A percentile compares a stretch with the other conserved stretches of the same genome.
Conservation (phyloP, 257 asterid species). For the Agastache rugosa region DNA sequence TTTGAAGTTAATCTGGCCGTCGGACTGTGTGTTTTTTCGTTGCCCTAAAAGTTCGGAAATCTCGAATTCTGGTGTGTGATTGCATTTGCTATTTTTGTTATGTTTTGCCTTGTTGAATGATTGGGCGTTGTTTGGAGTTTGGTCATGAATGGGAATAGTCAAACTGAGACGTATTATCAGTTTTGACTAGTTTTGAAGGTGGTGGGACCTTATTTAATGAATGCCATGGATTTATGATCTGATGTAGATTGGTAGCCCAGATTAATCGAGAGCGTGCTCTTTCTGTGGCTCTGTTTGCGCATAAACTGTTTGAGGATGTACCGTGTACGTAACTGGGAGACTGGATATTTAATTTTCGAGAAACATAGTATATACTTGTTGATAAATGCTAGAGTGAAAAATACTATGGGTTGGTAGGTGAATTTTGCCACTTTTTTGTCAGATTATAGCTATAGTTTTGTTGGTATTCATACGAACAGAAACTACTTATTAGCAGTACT, state of each 20-base stretch:
- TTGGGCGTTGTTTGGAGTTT: constrained; percentile 25
- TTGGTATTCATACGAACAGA: background rate
- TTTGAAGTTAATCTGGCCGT: background rate
- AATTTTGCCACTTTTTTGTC: background rate
- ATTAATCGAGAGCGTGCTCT: background rate
- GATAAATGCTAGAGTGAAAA: background rate
- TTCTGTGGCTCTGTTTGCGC: background rate
- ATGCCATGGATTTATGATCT: constrained; percentile 1
- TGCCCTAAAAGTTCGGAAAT: background rate
- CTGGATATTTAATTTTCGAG: background rate
- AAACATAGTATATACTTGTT: background rate
- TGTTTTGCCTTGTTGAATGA: background rate
- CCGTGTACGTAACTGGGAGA: background rate
- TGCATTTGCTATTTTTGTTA: background rate
- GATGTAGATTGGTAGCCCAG: background rate
- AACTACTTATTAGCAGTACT: background rate
- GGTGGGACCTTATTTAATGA: constrained; percentile 33
- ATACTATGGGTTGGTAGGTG: background rate
- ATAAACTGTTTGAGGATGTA: background rate
- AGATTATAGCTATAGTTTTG: background rate
- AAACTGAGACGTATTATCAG: background rate
- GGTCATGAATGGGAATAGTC: constrained; percentile 5
- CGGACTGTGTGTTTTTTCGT: background rate
- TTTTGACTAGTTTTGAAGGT: background rate
- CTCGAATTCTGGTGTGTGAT: background rate